Conservation (phyloP, 1,139 yeast species). For the Candida freyschussii region DNA sequence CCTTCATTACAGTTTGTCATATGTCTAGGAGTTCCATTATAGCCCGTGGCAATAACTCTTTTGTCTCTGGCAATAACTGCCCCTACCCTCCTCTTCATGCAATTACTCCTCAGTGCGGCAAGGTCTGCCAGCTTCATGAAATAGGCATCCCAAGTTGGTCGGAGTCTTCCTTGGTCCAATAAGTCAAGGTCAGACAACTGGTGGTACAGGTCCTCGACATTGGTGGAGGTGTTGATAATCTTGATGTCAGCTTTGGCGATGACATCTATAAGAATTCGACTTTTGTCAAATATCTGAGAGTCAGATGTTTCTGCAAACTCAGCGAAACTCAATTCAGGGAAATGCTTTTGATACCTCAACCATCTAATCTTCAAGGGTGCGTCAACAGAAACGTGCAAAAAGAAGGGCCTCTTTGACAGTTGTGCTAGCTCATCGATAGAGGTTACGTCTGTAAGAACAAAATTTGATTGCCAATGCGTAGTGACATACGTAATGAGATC, state of each 20-base stretch:
- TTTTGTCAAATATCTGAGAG: constrained; percentile 33
- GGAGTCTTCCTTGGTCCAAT: constrained; percentile 52
- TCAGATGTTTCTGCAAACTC: constrained; percentile 48
- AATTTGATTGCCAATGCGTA: constrained; percentile 58
- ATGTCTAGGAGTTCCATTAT: constrained; percentile 94
- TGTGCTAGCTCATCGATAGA: constrained; percentile 40
- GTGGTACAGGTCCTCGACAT: constrained; percentile 43
- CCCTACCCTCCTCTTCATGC: constrained; percentile 97
- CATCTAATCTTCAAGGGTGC: constrained; percentile 61
- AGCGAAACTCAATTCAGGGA: constrained; percentile 22
- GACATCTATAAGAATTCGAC: constrained; percentile 42
- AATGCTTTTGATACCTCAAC: constrained; percentile 37
- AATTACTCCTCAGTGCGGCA: constrained; percentile 88
- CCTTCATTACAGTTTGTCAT: constrained; percentile 89
- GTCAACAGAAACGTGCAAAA: constrained; percentile 74
- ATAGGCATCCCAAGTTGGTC: constrained; percentile 96
- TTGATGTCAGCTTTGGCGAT: constrained; percentile 55
- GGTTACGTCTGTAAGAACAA: constrained; percentile 53
- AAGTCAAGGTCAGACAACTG: constrained; percentile 53
- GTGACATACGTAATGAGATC: constrained; percentile 63
- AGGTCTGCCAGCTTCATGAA: constrained; percentile 90
- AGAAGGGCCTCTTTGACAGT: constrained; percentile 75
- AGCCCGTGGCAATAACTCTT: constrained; percentile 91
- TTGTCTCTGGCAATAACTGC: constrained; percentile 87
- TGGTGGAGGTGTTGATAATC: constrained; percentile 53